A percentile compares a stretch with the other conserved stretches of the same genome.
These are phyloP conservation scores for Entonaema liquescens DNA, from an alignment of 495 filamentous ascomycete species.

Conservation along the genomic window DNA sequence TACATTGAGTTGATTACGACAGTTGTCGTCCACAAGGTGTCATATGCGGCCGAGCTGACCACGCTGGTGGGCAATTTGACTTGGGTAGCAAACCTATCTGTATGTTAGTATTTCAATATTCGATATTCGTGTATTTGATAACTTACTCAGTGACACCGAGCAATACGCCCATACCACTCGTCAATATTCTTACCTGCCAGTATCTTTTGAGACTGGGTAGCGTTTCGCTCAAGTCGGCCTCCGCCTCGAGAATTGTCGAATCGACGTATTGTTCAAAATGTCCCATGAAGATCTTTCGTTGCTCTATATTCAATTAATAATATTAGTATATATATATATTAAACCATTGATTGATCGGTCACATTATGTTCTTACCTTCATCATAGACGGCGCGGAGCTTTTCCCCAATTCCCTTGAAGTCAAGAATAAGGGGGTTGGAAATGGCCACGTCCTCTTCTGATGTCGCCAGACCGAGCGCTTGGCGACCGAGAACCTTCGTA, in stretches of 20 bases:
- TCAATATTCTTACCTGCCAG: constrained; percentile 42
- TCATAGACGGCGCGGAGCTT: constrained; percentile 26
- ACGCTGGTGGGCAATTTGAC: constrained; percentile 32
- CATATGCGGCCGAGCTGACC: constrained; percentile 28
- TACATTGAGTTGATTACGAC: constrained; percentile 44
- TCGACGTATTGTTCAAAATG: constrained; percentile 41
- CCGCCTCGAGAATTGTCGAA: constrained; percentile 37
- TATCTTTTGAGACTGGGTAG: constrained; percentile 40
- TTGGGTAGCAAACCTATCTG: constrained; percentile 24
- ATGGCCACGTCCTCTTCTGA: background rate
- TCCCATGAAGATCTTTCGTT: constrained; percentile 20
- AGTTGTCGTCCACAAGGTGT: constrained; percentile 34
- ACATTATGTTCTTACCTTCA: constrained; percentile 18
- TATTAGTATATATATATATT: background rate
- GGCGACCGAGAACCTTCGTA: constrained; percentile 36
- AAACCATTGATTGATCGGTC: background rate
- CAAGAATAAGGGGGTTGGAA: constrained; percentile 25
- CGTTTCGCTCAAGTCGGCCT: constrained; percentile 33
- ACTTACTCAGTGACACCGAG: constrained; percentile 41
- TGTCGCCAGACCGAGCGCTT: constrained; percentile 14
- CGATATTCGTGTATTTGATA: background rate
- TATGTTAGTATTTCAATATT: background rate
- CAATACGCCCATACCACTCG: constrained; percentile 41
- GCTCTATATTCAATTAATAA: constrained; percentile 13
- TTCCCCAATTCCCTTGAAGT: constrained; percentile 26